Percentiles rank a stretch among this genome's conserved stretches.
Evolutionary conservation across 495 filamentous ascomycete genomes (phyloP).

Genomic region (Trichoderma reesei): DNA sequence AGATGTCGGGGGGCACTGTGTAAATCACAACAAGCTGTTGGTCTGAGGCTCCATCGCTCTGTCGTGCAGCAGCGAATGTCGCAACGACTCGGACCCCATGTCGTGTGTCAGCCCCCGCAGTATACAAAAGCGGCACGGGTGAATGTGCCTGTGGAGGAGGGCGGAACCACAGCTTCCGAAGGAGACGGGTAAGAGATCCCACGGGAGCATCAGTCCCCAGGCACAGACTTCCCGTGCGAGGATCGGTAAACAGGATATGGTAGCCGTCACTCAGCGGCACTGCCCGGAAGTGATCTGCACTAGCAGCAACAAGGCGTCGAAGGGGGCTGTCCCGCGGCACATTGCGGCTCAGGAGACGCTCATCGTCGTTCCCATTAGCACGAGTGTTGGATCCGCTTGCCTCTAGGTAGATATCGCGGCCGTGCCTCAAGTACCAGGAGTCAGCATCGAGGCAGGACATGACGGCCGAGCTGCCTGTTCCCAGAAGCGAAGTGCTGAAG

Average conservation of each 20-base stretch:
- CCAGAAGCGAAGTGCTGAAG: conserved; percentile 11
- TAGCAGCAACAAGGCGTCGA: conserved; percentile 14
- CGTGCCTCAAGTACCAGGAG: not conserved
- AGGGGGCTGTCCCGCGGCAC: not conserved
- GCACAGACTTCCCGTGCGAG: conserved; percentile 47
- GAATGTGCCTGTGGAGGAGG: conserved; percentile 20
- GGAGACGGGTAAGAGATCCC: conserved; percentile 25
- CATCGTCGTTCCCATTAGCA: not conserved
- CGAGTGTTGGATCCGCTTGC: not conserved
- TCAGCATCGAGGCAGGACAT: not conserved
- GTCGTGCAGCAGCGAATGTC: conserved; percentile 35
- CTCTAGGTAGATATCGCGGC: not conserved
- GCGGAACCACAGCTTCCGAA: conserved; percentile 37
- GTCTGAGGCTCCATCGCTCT: conserved; percentile 12
- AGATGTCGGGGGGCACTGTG: conserved; percentile 53
- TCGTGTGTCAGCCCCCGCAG: conserved; percentile 46
- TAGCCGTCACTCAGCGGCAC: conserved; percentile 60
- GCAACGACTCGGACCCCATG: conserved; percentile 56
- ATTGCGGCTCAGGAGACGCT: not conserved
- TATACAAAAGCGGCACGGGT: conserved; percentile 41
- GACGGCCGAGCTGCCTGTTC: conserved; percentile 21
- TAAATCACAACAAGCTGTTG: conserved; percentile 45
- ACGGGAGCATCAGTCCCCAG: conserved; percentile 58
- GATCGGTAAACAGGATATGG: conserved; percentile 63
- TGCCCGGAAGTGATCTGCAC: conserved; percentile 54